A percentile compares a stretch with the other conserved stretches of the same genome.
These are phyloP conservation scores for Tylopilus plumbeoviolaceoides DNA, from an alignment of 768 basidiomycete genomes.

Conservation along the genomic window DNA sequence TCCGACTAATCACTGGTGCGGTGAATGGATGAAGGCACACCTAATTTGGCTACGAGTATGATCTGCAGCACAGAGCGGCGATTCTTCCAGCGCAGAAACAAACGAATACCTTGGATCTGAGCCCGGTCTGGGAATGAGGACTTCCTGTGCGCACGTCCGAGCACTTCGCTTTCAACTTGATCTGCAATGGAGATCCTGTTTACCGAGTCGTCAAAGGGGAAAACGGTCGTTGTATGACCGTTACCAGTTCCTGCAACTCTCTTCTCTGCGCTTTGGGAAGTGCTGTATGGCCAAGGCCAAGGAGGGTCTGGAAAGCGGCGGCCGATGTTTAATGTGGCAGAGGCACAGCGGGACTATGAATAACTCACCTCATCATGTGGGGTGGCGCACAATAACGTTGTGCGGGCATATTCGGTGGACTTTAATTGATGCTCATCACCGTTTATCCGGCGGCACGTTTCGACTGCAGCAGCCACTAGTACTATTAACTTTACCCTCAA, in stretches of 20 bases:
- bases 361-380: not conserved
- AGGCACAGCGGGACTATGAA: not conserved
- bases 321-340: not conserved
- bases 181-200: not conserved
- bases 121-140: not conserved
- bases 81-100: no score
- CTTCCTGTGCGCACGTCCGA: not conserved
- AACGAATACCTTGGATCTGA: not conserved
- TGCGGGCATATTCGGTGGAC: not conserved
- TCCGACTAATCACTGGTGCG: slow-evolving; percentile 9
- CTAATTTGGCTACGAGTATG: not conserved
- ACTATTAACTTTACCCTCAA: no score
- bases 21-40: not conserved
- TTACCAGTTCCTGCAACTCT: not conserved
- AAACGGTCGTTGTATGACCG: no score
- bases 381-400: not conserved
- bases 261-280: no score
- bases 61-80: not conserved
- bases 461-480: not conserved
- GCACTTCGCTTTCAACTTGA: not conserved
- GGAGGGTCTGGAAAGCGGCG: no score
- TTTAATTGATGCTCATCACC: not conserved
- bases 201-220: no score
- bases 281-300: not conserved
- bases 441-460: not conserved